phyloP scores from a whole-genome alignment of 2,329 filamentous ascomycete species.

The Septoria linicola region DNA sequence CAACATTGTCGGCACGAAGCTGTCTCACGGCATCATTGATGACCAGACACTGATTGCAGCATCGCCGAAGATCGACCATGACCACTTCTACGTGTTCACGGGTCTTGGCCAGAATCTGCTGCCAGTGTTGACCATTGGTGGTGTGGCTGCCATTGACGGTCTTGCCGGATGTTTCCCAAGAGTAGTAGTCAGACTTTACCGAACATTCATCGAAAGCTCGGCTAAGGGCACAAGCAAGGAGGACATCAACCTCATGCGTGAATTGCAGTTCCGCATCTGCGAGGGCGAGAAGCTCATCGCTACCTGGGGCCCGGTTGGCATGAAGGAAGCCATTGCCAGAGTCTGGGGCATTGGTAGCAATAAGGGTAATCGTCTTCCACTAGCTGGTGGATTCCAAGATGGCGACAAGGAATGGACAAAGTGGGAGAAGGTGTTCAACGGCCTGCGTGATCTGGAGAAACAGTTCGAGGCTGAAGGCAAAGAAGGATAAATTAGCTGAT shows the following conservation, averaged over 20 bases:
- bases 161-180: slow-evolving; percentile 65
- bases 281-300: slow-evolving; percentile 62
- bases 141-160: slow-evolving; percentile 65
- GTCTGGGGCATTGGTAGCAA: slow-evolving; percentile 59
- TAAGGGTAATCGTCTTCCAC: slow-evolving; percentile 60
- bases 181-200: slow-evolving; percentile 58
- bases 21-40: slow-evolving; percentile 67
- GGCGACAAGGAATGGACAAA: slow-evolving; percentile 58
- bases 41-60: slow-evolving; percentile 61
- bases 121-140: slow-evolving; percentile 61
- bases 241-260: slow-evolving; percentile 51
- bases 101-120: slow-evolving; percentile 66
- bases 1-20: slow-evolving; percentile 69
- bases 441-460: slow-evolving; percentile 48
- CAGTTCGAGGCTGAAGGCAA: slow-evolving; percentile 32
- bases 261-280: slow-evolving; percentile 61
- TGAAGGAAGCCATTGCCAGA: slow-evolving; percentile 62
- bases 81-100: slow-evolving; percentile 61
- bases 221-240: slow-evolving; percentile 45
- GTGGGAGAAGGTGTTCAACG: slow-evolving; percentile 50
- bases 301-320: slow-evolving; percentile 60
- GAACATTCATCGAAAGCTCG: slow-evolving; percentile 45
- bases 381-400: slow-evolving; percentile 58
- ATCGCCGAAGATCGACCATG: slow-evolving; percentile 59
- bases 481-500: slow-evolving; percentile 7